phyloP scores from a whole-genome alignment of 208 protist species.

The Wallacemonas sp. region DNA sequence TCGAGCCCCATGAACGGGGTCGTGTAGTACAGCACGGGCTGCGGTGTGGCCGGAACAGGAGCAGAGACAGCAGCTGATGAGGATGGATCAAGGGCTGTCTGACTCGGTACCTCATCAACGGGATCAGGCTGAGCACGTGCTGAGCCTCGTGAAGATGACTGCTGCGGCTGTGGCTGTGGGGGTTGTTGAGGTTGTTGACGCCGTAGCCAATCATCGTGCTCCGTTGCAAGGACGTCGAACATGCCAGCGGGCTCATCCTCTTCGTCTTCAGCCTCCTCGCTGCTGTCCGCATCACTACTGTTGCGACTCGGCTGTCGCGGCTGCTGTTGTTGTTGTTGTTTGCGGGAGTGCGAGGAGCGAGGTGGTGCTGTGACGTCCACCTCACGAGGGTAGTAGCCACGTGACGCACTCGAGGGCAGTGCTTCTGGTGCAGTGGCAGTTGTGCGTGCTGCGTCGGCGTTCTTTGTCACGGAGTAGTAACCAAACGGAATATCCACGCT shows the following conservation, averaged over 20 bases:
- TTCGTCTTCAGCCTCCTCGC: conserved; percentile 8
- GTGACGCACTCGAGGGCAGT: background rate
- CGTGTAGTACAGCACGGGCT: conserved; percentile 22
- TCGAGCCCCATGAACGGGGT: conserved; percentile 7
- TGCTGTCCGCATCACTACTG: background rate
- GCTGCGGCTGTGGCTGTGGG: background rate
- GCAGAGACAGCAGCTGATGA: too few species aligned
- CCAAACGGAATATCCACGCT: background rate
- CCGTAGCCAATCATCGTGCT: background rate
- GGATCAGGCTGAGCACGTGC: background rate
- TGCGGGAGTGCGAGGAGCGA: background rate
- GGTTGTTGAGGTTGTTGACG: background rate
- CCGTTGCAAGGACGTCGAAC: background rate
- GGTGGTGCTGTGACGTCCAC: conserved; percentile 4
- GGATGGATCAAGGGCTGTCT: too few species aligned
- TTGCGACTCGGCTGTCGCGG: background rate
- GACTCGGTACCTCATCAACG: too few species aligned
- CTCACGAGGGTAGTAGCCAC: background rate
- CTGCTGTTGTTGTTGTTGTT: background rate
- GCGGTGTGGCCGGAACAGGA: background rate
- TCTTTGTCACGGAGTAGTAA: background rate
- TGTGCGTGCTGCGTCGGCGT: background rate
- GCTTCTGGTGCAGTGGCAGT: too few species aligned
- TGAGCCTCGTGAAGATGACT: background rate
- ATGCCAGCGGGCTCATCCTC: background rate